Base-by-base conservation (phyloP, 164 flowering plant species). In the Cinnamomum micranthum region DNA sequence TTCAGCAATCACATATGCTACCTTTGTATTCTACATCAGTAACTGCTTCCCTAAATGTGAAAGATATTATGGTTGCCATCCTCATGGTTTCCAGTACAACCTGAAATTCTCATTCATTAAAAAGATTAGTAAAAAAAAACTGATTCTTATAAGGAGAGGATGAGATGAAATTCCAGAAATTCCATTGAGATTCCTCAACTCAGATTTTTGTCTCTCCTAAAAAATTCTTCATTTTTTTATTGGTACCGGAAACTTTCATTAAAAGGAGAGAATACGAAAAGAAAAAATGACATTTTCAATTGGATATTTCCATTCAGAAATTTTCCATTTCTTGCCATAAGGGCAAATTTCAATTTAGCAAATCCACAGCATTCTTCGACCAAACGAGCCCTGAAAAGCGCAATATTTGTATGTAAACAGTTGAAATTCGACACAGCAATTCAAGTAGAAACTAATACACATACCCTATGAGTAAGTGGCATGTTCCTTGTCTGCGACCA, bases 21-120 rank as follows among this genome's bases (percentile, higher is more conserved):
- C 98, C 97, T 27, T 93, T 86, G 80, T 90, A 95, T 73, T 91
- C 94, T 0, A 93, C 97, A 85, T 95, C 97, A 23, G 83, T 82
- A 3, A 90, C 91, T 25, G 99, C 95, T 79, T 95, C 97, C 74
- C 97, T 85, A 65, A 90, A 95, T 22, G 94, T 87, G 83, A 93
- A 95, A 10, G 97, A 90, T 76, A 95, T 87, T 70, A 95, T 93
- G 86, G 90, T 90, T 58, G 97, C 88, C 89, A 90, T 88, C 75
- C 98, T 90, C 78, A 95, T 74, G 75, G 86, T 91, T 87, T 95
- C 98, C 62, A 79, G 70, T 4, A 92, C 80, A 64, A 92, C 95
- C 96, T 92, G 88, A 4, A 50, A 81, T 76, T 9, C 55, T 64
- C 31, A 64, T 14, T 24, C 67, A 55, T 55, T 15, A 4, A 55